Base-by-base conservation (phyloP, 2,329 filamentous ascomycete genomes). In the Fusarium fracticaudum region DNA sequence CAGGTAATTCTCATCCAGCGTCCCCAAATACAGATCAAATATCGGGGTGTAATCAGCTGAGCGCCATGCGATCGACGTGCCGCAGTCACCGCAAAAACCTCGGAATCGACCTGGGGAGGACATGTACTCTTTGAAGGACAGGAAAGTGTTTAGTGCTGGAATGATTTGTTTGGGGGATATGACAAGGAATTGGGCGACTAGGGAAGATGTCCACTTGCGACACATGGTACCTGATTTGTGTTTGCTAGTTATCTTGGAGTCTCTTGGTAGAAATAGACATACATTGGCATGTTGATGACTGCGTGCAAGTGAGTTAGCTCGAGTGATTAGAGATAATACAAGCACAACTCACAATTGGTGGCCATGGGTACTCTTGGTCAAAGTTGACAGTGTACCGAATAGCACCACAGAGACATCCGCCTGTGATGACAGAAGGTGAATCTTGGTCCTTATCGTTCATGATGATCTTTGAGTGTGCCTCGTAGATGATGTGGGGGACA, bases 201-300 rank as follows among this genome's bases (percentile, higher is more conserved):
- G 48, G 24, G 69, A 72, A 14, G 69, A 71, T 18, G 69, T 71
- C 69, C 69, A 72, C 17, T 72, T 72, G 43, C 69, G 63, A 22
- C 69, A 72, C 67, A 71, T 72, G 20, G 69, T 71, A 17, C 69
- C 69, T 72, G 41, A 48, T 37, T 24, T 22, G 15, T 24, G n/a
- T n/a, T 55, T 29, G 65, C 40, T 15, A 38, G 20, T 37, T 17
- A 37, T 53, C n/a, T n/a, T 31, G 10, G 22, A n/a, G 13, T 31
- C 12, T 48, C 6, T 9, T 15, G 17, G 12, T 18, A 48, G 24
- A 4, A 31, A 37, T 26, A 8, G 40, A 24, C 58, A 17, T 51
- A 71, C 67, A 72, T 17, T 72, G 69, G 43, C 69, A 72, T 9
- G 67, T 53, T 13, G 69, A 72, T 14, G 69, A 71, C 69, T 72